Conservation (phyloP, 2,329 filamentous ascomycete genomes). For the Pseudopyricularia javanii region DNA sequence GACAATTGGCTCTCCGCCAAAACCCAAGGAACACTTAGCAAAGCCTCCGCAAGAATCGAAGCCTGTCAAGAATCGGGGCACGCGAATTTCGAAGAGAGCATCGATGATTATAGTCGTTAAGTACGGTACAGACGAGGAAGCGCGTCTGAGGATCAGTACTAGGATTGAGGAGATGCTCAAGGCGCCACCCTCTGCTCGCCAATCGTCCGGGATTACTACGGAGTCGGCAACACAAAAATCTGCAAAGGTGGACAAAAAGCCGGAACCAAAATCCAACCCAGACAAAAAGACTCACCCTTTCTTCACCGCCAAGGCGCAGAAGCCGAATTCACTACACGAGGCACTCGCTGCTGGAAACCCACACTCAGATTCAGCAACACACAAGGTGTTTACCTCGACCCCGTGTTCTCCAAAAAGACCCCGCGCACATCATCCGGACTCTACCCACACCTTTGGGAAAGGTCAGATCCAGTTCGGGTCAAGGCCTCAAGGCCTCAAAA, state of each 20-base stretch:
- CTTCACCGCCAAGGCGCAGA: conserved; percentile 44
- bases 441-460: conserved; percentile 10
- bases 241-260: not conserved
- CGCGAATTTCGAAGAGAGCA: not conserved
- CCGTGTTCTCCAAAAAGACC: conserved; percentile 36
- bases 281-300: conserved; percentile 41
- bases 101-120: not conserved
- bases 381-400: conserved; percentile 37
- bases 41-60: not conserved
- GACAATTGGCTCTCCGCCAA: conserved; percentile 49
- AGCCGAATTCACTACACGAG: conserved; percentile 10
- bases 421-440: conserved; percentile 13
- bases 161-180: conserved; percentile 2
- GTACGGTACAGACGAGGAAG: conserved; percentile 4
- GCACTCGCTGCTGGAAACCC: conserved; percentile 12
- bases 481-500: conserved; percentile 35
- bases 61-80: not conserved
- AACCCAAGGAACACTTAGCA: conserved; percentile 13
- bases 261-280: not conserved
- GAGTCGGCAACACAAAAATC: not conserved
- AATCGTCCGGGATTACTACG: not conserved
- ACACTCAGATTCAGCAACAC: conserved; percentile 12
- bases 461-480: conserved; percentile 28
- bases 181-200: not conserved
- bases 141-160: conserved; percentile 5